Base-by-base conservation (phyloP, 139 green algal genomes). In the Haematococcus lacustris region DNA sequence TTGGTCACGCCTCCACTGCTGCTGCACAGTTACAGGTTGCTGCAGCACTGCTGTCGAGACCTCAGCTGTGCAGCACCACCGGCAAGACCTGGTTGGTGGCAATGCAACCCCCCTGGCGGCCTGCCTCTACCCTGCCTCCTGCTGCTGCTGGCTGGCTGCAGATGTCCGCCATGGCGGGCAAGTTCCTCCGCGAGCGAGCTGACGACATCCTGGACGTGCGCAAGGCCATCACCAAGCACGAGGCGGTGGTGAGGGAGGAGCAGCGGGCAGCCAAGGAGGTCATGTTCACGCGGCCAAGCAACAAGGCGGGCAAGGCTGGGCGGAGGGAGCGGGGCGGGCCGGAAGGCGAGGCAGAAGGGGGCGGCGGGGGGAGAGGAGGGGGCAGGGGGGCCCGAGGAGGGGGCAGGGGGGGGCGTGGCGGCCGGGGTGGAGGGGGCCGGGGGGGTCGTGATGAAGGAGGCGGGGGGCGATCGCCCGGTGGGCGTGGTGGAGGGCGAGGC, bases 141-240 rank as follows among this genome's bases (percentile, higher is more conserved):
- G n/a, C n/a, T n/a, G n/a, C n/a, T n/a, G n/a, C n/a, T n/a, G n/a
- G n/a, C 53, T 3, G 3, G 7, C 63, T 26, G n/a, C 67, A 72
- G 67, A 51, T 72, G 41, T 38, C 43, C 66, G 85, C 82, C 39
- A 64, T 91, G 71, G 88, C 87, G 0, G 88, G 93, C 74, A 80
- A 76, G 59, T 85, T 95, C 33, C 41, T 96, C 30, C 82, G 85
- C 1, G 82, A 89, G 73, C 82, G 84, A 34, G 79, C 85, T 0
- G 90, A 93, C 51, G 88, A 95, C 59, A 77, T 94, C 0, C 51
- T 94, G 64, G 86, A 94, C 64, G 75, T 93, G 6, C 63, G 73
- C 7, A 81, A 78, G 73, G 51, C 51, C 6, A 85, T 88, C n/a
- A 76, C 77, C 17, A 79, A 77, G 65, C 57, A 88, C 26, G 87